Base-by-base conservation (phyloP, 225 moss, liverwort and hornwort genomes). In the Sphagnum contortum region DNA sequence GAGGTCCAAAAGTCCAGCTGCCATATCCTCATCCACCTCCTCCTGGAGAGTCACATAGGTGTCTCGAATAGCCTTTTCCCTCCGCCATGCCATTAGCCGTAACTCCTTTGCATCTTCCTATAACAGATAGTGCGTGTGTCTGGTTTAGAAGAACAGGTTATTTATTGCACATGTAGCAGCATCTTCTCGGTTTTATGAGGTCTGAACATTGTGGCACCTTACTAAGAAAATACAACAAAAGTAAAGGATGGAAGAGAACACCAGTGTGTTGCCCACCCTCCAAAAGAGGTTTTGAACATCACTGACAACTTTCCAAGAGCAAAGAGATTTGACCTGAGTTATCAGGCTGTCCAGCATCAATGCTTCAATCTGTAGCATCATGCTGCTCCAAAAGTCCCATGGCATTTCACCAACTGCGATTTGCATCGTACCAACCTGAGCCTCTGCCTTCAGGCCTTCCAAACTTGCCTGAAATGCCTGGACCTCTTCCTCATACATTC, bases 101-200 rank as follows among this genome's bases (percentile, higher is more conserved):
- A 98, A 68, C 73, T 98, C 96, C 66, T 80, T 87, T 49, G 84
- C 92, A 77, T 89, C 96, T 50, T 98, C 96, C 76, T 84, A 73
- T 75, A 84, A 66, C 75, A 71, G 49, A 68, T 71, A 57, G 68
- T 72, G 29, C 29, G 29, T 29, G 29, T 29, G 29, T 29, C 29
- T 29, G 29, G 29, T 29, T 29, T 29, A 29, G 29, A 29, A 29
- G 29, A 29, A 29, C 29, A 29, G 29, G 29, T 29, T 29, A 29
- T 29, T 29, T 29, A 29, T 29, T 29, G 29, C 29, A 29, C 29
- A 29, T 29, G 29, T 29, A 29, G 29, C 29, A 29, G 29, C 29
- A 29, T 1, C 29, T 29, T 29, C 29, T 29, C 0, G 29, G 29
- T 29, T 29, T 29, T 29, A 29, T 0, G 29, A 29, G 29, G 29